Percentiles rank a stretch among this genome's conserved stretches.
Evolutionary conservation across 1,284 basidiomycete genomes (phyloP).

Genomic region (Cutaneotrichosporon mucoides): DNA sequence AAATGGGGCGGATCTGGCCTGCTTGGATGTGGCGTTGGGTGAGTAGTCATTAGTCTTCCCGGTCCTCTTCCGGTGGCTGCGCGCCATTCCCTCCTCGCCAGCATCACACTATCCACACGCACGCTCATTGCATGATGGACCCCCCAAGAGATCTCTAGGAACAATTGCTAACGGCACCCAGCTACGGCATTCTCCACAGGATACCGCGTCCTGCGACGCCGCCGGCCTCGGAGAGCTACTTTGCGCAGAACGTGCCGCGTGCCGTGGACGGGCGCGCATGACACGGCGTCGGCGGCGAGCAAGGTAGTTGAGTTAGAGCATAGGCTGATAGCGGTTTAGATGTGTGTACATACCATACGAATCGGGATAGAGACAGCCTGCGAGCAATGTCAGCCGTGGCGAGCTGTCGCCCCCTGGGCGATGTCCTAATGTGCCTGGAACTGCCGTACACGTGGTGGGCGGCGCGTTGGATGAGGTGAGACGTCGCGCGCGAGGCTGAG

Average conservation of each 20-base stretch:
- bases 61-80: background rate
- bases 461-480: no score
- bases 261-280: constrained; percentile 9
- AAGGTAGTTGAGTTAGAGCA: no score
- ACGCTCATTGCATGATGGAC: background rate
- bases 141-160: no score
- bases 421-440: no score
- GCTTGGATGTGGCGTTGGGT: constrained; percentile 91
- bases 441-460: no score
- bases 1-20: constrained; percentile 95
- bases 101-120: no score
- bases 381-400: no score
- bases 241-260: constrained; percentile 5
- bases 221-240: constrained; percentile 28
- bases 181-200: constrained; percentile 74
- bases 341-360: background rate
- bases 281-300: background rate
- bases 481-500: no score
- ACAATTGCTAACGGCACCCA: constrained; percentile 9
- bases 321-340: no score
- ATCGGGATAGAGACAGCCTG: no score
- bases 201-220: constrained; percentile 60
- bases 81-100: no score
- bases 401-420: no score
- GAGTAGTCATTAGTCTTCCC: constrained; percentile 23